These are phyloP conservation scores for Heliocybe sulcata DNA, from an alignment of 1,284 basidiomycete genomes.

Conservation along the genomic window DNA sequence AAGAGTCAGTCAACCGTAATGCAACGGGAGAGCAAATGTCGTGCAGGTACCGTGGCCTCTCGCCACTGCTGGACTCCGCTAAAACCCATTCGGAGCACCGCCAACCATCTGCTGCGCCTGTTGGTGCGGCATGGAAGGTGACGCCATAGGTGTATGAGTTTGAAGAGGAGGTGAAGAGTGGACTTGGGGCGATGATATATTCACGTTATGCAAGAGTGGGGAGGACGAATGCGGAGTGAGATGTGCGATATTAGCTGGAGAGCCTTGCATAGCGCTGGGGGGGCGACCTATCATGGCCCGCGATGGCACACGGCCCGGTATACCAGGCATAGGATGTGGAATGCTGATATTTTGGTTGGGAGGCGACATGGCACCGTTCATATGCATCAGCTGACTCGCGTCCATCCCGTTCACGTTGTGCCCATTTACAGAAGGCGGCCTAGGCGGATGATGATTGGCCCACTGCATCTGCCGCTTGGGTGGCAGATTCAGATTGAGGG, in stretches of 20 bases:
- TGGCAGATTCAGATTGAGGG: slow-evolving; percentile 33
- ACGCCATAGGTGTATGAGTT: slow-evolving; percentile 48
- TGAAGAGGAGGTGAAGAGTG: slow-evolving; percentile 51
- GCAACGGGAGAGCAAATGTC: background rate
- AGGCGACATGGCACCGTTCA: slow-evolving; percentile 26
- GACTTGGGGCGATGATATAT: slow-evolving; percentile 29
- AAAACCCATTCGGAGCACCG: slow-evolving; percentile 36
- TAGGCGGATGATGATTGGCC: slow-evolving; percentile 27
- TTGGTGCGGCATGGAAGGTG: slow-evolving; percentile 52
- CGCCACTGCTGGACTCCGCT: slow-evolving; percentile 9
- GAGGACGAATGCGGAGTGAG: slow-evolving; percentile 37
- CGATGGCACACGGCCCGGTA: slow-evolving; percentile 42
- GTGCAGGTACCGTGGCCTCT: background rate
- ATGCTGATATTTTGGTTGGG: slow-evolving; percentile 11
- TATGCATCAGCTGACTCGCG: slow-evolving; percentile 8
- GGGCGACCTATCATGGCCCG: slow-evolving; percentile 22
- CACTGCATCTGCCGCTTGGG: slow-evolving; percentile 36
- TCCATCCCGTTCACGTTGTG: slow-evolving; percentile 13
- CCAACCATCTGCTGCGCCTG: slow-evolving; percentile 36
- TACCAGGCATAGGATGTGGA: slow-evolving; percentile 9
- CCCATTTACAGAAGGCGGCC: slow-evolving; percentile 15
- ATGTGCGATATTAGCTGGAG: slow-evolving; percentile 19
- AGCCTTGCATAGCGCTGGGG: slow-evolving; percentile 28
- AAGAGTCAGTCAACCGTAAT: background rate
- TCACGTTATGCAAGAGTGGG: slow-evolving; percentile 45